Conservation (phyloP, 1,139 yeast genomes). For the Geotrichum klebahnii region DNA sequence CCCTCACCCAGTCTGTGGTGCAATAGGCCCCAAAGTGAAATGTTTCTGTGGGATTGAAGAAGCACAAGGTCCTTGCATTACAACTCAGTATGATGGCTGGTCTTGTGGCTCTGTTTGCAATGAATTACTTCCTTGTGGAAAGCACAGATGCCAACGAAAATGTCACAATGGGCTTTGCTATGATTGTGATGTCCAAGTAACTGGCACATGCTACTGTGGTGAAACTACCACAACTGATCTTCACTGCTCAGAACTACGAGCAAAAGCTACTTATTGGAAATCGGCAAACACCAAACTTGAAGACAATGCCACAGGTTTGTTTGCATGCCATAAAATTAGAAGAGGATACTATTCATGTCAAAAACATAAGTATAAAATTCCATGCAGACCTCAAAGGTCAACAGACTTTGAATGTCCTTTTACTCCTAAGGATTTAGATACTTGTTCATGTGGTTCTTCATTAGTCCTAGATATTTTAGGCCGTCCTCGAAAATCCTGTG, state of each 20-base stretch:
- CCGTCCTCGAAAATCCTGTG: conserved; percentile 52
- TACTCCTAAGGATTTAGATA: conserved; percentile 54
- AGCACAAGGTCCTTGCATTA: conserved; percentile 65
- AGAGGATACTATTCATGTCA: conserved; percentile 60
- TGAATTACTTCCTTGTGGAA: conserved; percentile 62
- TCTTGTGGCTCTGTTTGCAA: conserved; percentile 60
- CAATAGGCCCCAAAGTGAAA: conserved; percentile 62
- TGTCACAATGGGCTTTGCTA: conserved; percentile 86
- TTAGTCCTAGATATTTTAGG: conserved; percentile 41
- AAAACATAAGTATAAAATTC: conserved; percentile 54
- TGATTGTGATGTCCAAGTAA: conserved; percentile 49
- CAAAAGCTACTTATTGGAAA: conserved; percentile 11
- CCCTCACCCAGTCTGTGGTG: conserved; percentile 77
- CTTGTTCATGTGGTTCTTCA: conserved; percentile 76
- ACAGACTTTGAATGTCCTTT: conserved; percentile 53
- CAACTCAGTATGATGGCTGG: conserved; percentile 74
- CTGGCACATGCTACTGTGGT: conserved; percentile 73
- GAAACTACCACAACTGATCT: conserved; percentile 35
- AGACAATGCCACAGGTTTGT: conserved; percentile 62
- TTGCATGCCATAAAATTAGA: conserved; percentile 52
- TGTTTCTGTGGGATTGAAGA: conserved; percentile 73
- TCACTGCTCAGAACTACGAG: conserved; percentile 29
- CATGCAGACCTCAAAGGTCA: conserved; percentile 54
- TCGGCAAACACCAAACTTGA: conserved; percentile 30
- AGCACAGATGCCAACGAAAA: conserved; percentile 54